phyloP scores from a whole-genome alignment of 2,329 filamentous ascomycete genomes.

The Penicillium sp. region DNA sequence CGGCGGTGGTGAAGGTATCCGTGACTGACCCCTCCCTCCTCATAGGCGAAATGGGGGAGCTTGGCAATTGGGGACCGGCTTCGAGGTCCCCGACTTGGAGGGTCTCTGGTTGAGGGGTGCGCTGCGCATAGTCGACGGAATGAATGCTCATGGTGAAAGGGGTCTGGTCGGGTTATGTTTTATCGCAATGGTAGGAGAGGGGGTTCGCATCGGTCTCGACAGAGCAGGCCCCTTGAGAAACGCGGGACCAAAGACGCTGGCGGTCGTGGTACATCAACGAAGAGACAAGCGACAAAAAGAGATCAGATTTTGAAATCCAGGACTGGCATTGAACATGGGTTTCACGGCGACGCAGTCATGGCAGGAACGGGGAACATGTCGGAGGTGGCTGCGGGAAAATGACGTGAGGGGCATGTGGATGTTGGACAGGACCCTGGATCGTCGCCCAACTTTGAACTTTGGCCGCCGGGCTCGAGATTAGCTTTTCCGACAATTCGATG shows the following conservation, averaged over 20 bases:
- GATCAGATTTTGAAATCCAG: not conserved
- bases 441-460: not conserved
- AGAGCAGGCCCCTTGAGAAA: not conserved
- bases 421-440: slow-evolving; percentile 1
- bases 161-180: slow-evolving; percentile 4
- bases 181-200: slow-evolving; percentile 1
- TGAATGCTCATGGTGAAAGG: slow-evolving; percentile 38
- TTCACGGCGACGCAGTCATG: slow-evolving; percentile 10
- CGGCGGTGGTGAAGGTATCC: slow-evolving; percentile 31
- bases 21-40: slow-evolving; percentile 25
- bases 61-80: slow-evolving; percentile 35
- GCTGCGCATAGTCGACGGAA: slow-evolving; percentile 38
- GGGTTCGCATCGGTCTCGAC: slow-evolving; percentile 9
- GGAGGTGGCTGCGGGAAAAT: slow-evolving; percentile 19
- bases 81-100: slow-evolving; percentile 41
- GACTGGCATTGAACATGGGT: not conserved
- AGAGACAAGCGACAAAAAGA: no score
- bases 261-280: not conserved
- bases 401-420: slow-evolving; percentile 9
- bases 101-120: slow-evolving; percentile 22
- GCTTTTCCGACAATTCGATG: not conserved
- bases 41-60: slow-evolving; percentile 25
- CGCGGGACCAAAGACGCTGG: not conserved
- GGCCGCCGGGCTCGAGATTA: no score
- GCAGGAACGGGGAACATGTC: not conserved